Evolutionary conservation across 1,284 basidiomycete species (phyloP).

Genomic region (Tilletiopsis washingtonensis): DNA sequence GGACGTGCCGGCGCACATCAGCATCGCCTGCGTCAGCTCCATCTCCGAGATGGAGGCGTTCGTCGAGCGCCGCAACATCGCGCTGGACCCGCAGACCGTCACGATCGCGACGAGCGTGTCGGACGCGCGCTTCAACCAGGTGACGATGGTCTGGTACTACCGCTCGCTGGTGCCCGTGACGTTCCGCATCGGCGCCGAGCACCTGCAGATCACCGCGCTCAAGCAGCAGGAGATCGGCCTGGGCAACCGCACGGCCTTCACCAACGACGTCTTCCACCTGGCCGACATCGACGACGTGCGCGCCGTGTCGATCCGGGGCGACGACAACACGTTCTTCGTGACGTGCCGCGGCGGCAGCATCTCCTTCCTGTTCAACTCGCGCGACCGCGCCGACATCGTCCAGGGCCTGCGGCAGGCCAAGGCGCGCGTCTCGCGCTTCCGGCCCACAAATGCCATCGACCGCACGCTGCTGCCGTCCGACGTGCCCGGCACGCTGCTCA

Average conservation of each 20-base stretch:
- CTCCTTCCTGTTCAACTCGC: slow-evolving; percentile 39
- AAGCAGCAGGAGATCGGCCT: slow-evolving; percentile 28
- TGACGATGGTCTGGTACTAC: slow-evolving; percentile 44
- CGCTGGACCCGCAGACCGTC: slow-evolving; percentile 21
- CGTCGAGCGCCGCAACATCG: slow-evolving; percentile 34
- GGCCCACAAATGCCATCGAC: slow-evolving; percentile 20
- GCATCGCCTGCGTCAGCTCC: slow-evolving; percentile 15
- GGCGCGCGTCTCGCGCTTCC: slow-evolving; percentile 30
- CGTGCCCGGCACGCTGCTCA: slow-evolving; percentile 41
- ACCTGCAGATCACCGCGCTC: slow-evolving; percentile 37
- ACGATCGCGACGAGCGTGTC: slow-evolving; percentile 18
- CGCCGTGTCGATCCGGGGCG: slow-evolving; percentile 35
- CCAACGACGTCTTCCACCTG: slow-evolving; percentile 40
- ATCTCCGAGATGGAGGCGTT: slow-evolving; percentile 26
- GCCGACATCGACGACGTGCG: slow-evolving; percentile 43
- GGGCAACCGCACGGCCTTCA: slow-evolving; percentile 1
- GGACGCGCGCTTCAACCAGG: slow-evolving; percentile 27
- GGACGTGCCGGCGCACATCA: not conserved
- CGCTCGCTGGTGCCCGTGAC: slow-evolving; percentile 33
- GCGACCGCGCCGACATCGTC: slow-evolving; percentile 35
- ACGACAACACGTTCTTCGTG: slow-evolving; percentile 43
- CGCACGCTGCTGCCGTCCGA: slow-evolving; percentile 35
- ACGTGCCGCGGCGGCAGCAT: slow-evolving; percentile 34
- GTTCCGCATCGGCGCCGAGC: slow-evolving; percentile 32
- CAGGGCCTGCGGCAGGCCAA: slow-evolving; percentile 41